Evolutionary conservation across 495 filamentous ascomycete genomes (phyloP).

Genomic region (Mycothermus thermophilus): DNA sequence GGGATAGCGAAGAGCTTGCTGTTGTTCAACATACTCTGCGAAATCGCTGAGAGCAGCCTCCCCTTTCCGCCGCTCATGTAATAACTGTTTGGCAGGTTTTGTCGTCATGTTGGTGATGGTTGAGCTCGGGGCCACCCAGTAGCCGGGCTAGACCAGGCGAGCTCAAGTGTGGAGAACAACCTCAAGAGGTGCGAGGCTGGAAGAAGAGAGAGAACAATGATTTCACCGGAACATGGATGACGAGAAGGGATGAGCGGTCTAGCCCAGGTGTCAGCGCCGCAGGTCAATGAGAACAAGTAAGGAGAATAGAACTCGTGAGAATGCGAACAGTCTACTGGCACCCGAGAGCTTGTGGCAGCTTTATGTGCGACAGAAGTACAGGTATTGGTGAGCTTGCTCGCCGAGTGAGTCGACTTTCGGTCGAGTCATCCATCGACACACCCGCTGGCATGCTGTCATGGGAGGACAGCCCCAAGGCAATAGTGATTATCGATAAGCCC

Average conservation of each 20-base stretch:
- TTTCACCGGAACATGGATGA: slow-evolving; percentile 11
- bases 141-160: no score
- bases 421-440: slow-evolving; percentile 19
- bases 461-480: not conserved
- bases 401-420: slow-evolving; percentile 20
- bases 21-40: slow-evolving; percentile 92
- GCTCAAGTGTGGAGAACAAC: no score
- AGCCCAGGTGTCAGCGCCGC: not conserved
- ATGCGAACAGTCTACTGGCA: no score
- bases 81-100: slow-evolving; percentile 44
- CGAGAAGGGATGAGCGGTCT: not conserved
- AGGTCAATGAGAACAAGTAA: not conserved
- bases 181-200: no score
- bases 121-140: no score
- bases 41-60: slow-evolving; percentile 91
- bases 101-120: no score
- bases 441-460: not conserved
- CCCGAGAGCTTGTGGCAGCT: no score
- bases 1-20: slow-evolving; percentile 55
- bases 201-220: not conserved
- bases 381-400: slow-evolving; percentile 7
- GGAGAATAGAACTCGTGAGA: not conserved
- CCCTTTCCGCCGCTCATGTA: slow-evolving; percentile 70
- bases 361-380: no score
- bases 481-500: slow-evolving; percentile 8